Evolutionary conservation across 768 basidiomycete species (phyloP), one percentile per base, ranked within the genome.

Genomic region (Chlorophyllum brunneum): DNA sequence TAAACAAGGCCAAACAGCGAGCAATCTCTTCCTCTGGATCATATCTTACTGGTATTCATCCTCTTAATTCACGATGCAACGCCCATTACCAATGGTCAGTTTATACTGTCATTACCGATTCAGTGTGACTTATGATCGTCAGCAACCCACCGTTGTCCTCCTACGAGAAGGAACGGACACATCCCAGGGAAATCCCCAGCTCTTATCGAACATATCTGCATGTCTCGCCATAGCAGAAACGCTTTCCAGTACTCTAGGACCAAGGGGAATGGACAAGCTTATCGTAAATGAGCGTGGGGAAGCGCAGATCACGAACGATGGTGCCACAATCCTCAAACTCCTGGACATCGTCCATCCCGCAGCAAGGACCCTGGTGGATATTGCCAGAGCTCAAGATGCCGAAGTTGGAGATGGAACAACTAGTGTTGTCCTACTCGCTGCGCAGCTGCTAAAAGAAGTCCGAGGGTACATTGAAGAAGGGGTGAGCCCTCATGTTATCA

Each of bases 381-480:
- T 98, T 65, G 97, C 94, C 37, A 84, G 97, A 27, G 95, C 97
- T 11, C 95, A 98, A 70, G 97, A 98, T 67, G 95, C 95, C 16
- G 95, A 98, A 68, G 92, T 98, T 40, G 97, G 97, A 48, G 97
- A 99, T 70, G 97, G 97, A 31, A 98, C 97, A 1, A 99, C 97
- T 2, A 94, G 85, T 59, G 95, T 98, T 3, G 94, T 98, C 2
- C 78, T 99, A 8, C 75, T 99, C 20, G 95, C 97, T 4, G 91
- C 93, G 0, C 95, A 98, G 65, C 73, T 99, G 26, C 70, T 99
- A 60, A 97, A 98, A 70, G 95, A 98, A 70, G 80, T 97, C 36
- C 81, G 87, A 56, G 80, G 80, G 6, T 94, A 88, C 63, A 87
- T 99, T 57, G 97, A 99, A 70, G 97, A 99, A 63, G 95, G 93